These are phyloP conservation scores for Sporothrix inflata DNA, from an alignment of 2,329 filamentous ascomycete genomes.

Conservation along the genomic window DNA sequence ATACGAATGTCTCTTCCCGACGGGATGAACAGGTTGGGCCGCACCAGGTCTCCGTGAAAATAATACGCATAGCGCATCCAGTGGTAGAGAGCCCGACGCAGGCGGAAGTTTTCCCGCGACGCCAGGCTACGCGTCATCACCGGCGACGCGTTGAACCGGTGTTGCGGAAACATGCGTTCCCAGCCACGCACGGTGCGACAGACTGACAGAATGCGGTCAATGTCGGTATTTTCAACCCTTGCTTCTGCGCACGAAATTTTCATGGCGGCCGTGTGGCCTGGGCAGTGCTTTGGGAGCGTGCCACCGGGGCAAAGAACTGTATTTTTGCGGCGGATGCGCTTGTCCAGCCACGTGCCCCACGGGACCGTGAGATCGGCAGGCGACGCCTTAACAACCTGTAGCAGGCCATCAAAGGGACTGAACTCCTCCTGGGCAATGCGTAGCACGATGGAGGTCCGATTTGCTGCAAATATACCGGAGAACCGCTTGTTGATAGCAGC, in stretches of 20 bases:
- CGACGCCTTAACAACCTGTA: constrained; percentile 52
- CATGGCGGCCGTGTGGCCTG: constrained; percentile 12
- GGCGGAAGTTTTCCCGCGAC: constrained; percentile 48
- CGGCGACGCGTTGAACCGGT: constrained; percentile 48
- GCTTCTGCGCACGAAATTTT: constrained; percentile 26
- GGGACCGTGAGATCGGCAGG: constrained; percentile 42
- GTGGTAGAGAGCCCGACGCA: constrained; percentile 55
- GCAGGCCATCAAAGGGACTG: constrained; percentile 50
- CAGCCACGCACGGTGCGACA: constrained; percentile 45
- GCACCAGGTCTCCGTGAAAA: constrained; percentile 52
- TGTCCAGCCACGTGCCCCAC: constrained; percentile 45
- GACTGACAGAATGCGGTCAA: constrained; percentile 40
- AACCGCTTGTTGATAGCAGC: constrained; percentile 46
- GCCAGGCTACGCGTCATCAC: constrained; percentile 49
- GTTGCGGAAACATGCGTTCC: constrained; percentile 45
- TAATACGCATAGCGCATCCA: constrained; percentile 60
- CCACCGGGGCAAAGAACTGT: constrained; percentile 33
- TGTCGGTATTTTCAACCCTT: constrained; percentile 36
- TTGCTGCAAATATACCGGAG: constrained; percentile 46
- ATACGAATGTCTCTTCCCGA: constrained; percentile 44
- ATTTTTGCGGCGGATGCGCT: constrained; percentile 46
- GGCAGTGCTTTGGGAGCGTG: constrained; percentile 25
- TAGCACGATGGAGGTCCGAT: constrained; percentile 49
- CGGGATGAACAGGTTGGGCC: constrained; percentile 33
- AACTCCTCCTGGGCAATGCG: constrained; percentile 49